Base-by-base conservation (phyloP, 495 filamentous ascomycete species). In the Saxophila tyrrhenica region DNA sequence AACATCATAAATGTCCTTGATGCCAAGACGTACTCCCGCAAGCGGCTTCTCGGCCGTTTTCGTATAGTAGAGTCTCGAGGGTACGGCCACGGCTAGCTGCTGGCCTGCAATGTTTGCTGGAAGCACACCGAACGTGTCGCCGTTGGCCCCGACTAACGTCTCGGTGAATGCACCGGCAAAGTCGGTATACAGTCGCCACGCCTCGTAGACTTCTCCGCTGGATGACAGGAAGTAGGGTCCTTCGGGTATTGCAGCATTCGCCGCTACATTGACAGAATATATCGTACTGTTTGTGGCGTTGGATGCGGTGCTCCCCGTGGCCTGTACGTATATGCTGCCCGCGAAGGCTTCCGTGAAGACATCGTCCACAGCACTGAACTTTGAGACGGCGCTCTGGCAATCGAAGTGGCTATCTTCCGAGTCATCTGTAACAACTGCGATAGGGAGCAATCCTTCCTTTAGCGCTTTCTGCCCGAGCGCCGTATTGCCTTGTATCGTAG, bases 1-100 rank as follows among this genome's bases (percentile, higher is more conserved):
- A 10, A 84, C 63, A 25, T 79, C 70, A 62, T 74, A 80, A 48
- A 82, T 77, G 56, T 84, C 82, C 64, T 86, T 86, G 56, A 84
- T 67, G 1, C 73, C 78, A 1, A 82, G 54, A 11, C 81, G 69
- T n/a, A 73, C 57, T 24, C 68, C 67, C 0, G 64, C 63, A 2
- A 71, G 54, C 3, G 67, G 69, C 49, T 69, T 65, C 17, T 55
- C 58, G 5, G 55, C 55, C 0, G 64, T 64, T 19, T 52, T 56
- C 16, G 51, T 63, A 66, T 64, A 71, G 60, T 81, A 81, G 0
- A 83, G 67, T 5, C 76, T 67, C 16, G 77, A 81, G 0, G 79
- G 78, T 0, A 81, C 78, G 3, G 69, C 69, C 38, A 75, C 64
- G 24, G 64, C 71, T 51, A 70, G 66, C 20, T 64, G 50, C 58